Evolutionary conservation across 208 protist species (phyloP), one percentile per base, ranked within the genome.

Genomic region (Crithidia fasciculata): DNA sequence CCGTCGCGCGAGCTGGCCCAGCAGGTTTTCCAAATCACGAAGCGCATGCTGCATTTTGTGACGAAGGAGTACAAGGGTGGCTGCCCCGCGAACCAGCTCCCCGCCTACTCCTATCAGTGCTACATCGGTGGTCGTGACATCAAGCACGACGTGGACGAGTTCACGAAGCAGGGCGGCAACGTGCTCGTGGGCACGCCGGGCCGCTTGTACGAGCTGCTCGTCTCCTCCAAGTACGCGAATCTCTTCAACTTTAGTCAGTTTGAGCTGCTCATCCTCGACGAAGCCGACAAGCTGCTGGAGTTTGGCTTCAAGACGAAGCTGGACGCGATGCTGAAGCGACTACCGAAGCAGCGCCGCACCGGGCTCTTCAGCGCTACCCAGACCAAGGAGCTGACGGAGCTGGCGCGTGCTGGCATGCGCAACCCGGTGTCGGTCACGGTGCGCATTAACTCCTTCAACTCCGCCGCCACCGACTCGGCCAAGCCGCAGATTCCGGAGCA

Each of bases 1-100:
- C 97, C 96, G 5, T 98, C 96, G 12, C 82, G 97, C 15, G 97
- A 99, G 86, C 81, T 99, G 8, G 97, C 96, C n/a, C 88, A 98
- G 78, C 96, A 99, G 80, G 94, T 98, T 18, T 92, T 95, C 76
- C 59, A 88, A 15, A 69, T 96, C 3, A 75, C 90, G 2, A 90
- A 87, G 67, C 68, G 76, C 44, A 97, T 97, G 90, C 58, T 96
- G 19, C 64, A 88, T 56, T 94, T 82, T 53, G 72, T 98, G 36
- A 73, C 82, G 37, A 76, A 84, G 18, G 69, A 82, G 40, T 90
- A 87, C 75, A 81, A 80, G 41, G 70, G 62, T n/a, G 74, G 79
- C 50, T 80, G 67, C 67, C 36, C 71, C 0, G 64, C 64, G 6
- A 77, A 68, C 60, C 79, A 70, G n/a, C 59, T 90, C n/a, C 90